Conservation (phyloP, 306 rosid species). For the Inga laurina region DNA sequence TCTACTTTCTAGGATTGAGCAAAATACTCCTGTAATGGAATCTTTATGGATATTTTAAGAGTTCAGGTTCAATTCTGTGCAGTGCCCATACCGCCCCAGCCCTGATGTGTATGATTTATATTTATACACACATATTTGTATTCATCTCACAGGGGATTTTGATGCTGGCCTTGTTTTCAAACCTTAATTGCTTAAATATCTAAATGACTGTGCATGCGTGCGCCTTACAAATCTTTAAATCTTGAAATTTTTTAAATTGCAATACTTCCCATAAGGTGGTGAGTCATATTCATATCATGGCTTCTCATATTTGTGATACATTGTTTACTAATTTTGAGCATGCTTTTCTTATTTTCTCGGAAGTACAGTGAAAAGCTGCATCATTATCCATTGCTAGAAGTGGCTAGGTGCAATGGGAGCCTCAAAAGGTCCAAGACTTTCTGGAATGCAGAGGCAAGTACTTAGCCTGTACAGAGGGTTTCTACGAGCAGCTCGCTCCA, state of each 20-base stretch:
- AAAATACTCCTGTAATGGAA: background rate
- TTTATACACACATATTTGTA: background rate
- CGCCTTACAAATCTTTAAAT: background rate
- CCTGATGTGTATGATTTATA: background rate
- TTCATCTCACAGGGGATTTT: background rate
- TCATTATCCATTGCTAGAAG: background rate
- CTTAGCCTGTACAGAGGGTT: slow-evolving; percentile 77
- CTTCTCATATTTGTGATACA: background rate
- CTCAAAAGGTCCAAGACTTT: slow-evolving; percentile 55
- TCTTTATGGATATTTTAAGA: background rate
- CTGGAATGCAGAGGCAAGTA: slow-evolving; percentile 91
- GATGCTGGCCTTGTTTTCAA: background rate
- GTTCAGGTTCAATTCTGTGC: background rate
- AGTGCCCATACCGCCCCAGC: background rate
- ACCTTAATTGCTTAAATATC: background rate
- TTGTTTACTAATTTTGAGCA: background rate
- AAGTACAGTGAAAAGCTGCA: background rate
- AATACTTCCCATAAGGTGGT: background rate
- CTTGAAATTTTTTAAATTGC: background rate
- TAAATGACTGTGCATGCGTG: background rate
- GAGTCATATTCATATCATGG: background rate
- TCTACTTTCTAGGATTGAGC: background rate
- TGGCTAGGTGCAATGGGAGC: slow-evolving; percentile 49
- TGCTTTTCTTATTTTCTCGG: background rate
- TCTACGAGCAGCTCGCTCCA: slow-evolving; percentile 74